Evolutionary conservation across 257 asterid genomes (phyloP).

Genomic region (Osmanthus fragrans): DNA sequence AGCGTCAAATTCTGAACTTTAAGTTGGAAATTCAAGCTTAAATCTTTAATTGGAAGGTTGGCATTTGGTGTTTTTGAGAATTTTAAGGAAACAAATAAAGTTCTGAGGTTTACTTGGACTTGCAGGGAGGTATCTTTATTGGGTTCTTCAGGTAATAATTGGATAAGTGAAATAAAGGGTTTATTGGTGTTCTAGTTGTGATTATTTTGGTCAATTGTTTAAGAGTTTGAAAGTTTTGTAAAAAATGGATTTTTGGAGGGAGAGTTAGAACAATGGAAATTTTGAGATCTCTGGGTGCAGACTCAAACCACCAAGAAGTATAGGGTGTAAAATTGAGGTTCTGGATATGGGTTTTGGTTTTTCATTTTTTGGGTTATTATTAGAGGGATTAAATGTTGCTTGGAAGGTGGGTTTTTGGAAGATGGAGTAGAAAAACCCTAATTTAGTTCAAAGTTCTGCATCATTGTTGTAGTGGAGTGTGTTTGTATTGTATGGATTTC

Average conservation of each 20-base stretch:
- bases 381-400: constrained; percentile 28
- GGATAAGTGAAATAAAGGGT: constrained; percentile 31
- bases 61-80: constrained; percentile 47
- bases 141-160: constrained; percentile 22
- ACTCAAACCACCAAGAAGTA: constrained; percentile 31
- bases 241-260: constrained; percentile 65
- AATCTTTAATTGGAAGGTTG: constrained; percentile 36
- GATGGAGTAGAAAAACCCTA: constrained; percentile 48
- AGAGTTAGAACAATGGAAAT: constrained; percentile 40
- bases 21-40: constrained; percentile 53
- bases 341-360: constrained; percentile 42
- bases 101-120: constrained; percentile 42
- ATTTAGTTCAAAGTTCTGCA: constrained; percentile 37
- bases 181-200: constrained; percentile 24
- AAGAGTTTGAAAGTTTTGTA: constrained; percentile 28
- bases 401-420: constrained; percentile 36
- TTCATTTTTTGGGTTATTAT: constrained; percentile 27
- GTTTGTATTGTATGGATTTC: constrained; percentile 36
- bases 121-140: constrained; percentile 39
- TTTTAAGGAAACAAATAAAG: constrained; percentile 26
- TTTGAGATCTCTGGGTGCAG: constrained; percentile 52
- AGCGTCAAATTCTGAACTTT: constrained; percentile 41
- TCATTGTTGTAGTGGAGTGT: constrained; percentile 31
- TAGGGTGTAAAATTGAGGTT: constrained; percentile 18
- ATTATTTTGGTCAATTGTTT: constrained; percentile 18